phyloP scores from a whole-genome alignment of 441 rosid species.

The Omphalea diandra region DNA sequence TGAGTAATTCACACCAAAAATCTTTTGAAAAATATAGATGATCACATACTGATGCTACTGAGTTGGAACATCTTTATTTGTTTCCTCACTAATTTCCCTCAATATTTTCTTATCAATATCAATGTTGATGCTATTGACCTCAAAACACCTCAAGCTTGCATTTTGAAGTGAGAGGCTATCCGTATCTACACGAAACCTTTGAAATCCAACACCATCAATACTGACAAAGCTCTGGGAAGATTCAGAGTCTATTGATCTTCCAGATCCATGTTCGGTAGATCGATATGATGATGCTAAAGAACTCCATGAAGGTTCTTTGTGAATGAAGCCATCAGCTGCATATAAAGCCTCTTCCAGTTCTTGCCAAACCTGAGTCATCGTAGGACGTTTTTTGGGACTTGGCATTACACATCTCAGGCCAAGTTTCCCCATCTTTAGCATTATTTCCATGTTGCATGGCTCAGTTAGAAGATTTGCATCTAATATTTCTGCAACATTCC shows the following conservation, averaged over 20 bases:
- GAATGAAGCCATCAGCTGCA: constrained; percentile 18
- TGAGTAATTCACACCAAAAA: neutral
- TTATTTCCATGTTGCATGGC: constrained; percentile 48
- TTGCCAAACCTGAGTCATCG: constrained; percentile 53
- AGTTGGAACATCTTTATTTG: constrained; percentile 4
- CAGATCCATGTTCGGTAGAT: neutral
- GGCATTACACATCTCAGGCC: constrained; percentile 46
- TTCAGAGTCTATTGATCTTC: constrained; percentile 21
- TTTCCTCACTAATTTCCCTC: constrained; percentile 22
- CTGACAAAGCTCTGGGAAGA: constrained; percentile 50
- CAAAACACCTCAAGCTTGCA: constrained; percentile 44
- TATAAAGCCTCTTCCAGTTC: constrained; percentile 45
- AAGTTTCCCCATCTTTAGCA: constrained; percentile 62
- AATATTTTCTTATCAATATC: constrained; percentile 31
- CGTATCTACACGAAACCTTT: constrained; percentile 48
- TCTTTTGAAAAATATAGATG: neutral
- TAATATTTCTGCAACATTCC: constrained; percentile 46
- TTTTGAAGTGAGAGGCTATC: constrained; percentile 43
- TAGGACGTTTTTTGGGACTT: constrained; percentile 51
- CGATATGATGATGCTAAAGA: neutral
- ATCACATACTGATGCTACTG: neutral
- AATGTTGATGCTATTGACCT: constrained; percentile 31
- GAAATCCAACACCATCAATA: constrained; percentile 44
- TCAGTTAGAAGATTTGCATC: constrained; percentile 47
- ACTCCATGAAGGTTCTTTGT: constrained; percentile 13